Base-by-base conservation (phyloP, 2,329 filamentous ascomycete genomes). In the Emmonsiellopsis sp. region DNA sequence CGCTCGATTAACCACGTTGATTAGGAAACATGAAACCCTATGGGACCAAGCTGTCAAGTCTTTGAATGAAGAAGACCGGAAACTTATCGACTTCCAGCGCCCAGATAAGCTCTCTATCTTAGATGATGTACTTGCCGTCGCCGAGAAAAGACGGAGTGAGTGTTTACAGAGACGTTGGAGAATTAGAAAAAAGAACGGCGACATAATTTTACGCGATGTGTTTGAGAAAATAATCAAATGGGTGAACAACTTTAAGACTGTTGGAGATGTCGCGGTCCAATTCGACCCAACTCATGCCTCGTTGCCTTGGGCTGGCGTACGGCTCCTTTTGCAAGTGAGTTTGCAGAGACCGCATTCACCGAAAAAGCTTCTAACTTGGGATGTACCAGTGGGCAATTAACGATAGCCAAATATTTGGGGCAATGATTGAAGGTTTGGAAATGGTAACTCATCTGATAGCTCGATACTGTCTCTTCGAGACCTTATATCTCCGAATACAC, bases 281-380 rank as follows among this genome's bases (percentile, higher is more conserved):
- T 63, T 61, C 53, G 59, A 70, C 54, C 61, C 65, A 1, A 55
- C 48, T 20, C 61, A 67, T 60, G 62, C 64, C 15, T 56, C 63
- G n/a, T 57, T 69, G 38, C 66, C 65, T 32, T 70, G 64, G 68
- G 67, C 65, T 32, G 63, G 56, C 11, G 54, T 69, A 47, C 60
- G 65, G 8, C 59, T 68, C 26, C 16, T 70, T 32, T 58, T 70
- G 2, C 55, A 65, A 54, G 67, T 65, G 37, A 56, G 20, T 26
- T 32, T 49, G 20, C 15, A 26, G 13, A 51, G 6, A 26, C 43
- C 11, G 7, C 10, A 30, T 37, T 43, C 20, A 26, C 20, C 5
- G 20, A 26, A 26, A 26, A 26, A 26, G 20, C 20, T 26, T 26
- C 20, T 26, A 26, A 26, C 5, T 26, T 26, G 5, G 20, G 26